Conservation (phyloP, 2,329 filamentous ascomycete species). For the Colletotrichum noveboracense region DNA sequence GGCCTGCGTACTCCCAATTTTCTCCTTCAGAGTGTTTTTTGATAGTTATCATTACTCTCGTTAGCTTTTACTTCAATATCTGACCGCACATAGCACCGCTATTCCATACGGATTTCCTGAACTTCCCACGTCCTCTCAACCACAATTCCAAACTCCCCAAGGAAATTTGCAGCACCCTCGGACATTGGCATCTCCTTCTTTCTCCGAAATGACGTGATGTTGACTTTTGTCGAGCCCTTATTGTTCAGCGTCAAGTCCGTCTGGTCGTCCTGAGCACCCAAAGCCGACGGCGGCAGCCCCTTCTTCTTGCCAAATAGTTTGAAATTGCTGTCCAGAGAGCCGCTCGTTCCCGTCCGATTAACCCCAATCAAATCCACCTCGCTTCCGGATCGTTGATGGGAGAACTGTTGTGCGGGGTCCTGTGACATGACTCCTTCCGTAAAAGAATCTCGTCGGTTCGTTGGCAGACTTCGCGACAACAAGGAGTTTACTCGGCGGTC, state of each 20-base stretch:
- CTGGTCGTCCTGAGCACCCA: neutral
- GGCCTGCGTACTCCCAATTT: neutral
- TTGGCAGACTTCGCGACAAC: neutral
- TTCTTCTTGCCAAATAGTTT: neutral
- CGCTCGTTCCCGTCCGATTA: neutral
- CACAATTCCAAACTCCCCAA: neutral
- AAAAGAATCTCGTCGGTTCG: neutral
- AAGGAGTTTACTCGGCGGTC: neutral
- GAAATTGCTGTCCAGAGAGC: neutral
- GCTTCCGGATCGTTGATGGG: neutral
- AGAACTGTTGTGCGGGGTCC: neutral
- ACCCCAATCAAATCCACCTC: neutral
- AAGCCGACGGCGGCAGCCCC: neutral
- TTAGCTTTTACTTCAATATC: neutral
- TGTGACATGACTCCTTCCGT: neutral
- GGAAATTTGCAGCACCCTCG: neutral
- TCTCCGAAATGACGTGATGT: neutral
- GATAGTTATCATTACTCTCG: neutral
- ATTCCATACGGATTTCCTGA: neutral
- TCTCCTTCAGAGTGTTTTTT: neutral
- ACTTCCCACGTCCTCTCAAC: conserved; percentile 4
- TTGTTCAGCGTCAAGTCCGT: neutral
- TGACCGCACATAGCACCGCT: neutral
- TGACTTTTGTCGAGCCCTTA: neutral
- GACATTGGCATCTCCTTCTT: neutral